Evolutionary conservation across 192 early-diverging fungal genomes (phyloP).

Genomic region (Spizellomyces punctatus): DNA sequence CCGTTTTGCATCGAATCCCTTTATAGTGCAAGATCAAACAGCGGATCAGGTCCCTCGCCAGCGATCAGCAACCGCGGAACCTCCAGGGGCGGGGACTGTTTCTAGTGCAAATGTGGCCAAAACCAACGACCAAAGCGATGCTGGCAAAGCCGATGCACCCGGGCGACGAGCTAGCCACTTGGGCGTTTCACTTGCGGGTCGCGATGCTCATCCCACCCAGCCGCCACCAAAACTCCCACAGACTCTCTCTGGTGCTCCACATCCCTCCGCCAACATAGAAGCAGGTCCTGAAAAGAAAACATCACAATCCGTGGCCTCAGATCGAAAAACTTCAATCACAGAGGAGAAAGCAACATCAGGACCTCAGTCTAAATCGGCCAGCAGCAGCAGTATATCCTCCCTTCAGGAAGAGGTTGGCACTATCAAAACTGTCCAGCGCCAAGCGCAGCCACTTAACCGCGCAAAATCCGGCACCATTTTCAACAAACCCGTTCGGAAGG

Average conservation of each 20-base stretch:
- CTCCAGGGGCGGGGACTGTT: not conserved
- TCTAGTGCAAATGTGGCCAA: not conserved
- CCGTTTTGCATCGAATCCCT: slow-evolving; percentile 38
- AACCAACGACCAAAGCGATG: not conserved
- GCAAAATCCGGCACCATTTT: slow-evolving; percentile 7
- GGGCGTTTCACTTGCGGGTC: not conserved
- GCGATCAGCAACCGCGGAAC: not conserved
- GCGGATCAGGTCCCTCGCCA: not conserved
- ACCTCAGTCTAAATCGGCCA: not conserved
- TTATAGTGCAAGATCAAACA: slow-evolving; percentile 41
- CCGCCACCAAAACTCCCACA: slow-evolving; percentile 2
- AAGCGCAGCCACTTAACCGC: not conserved
- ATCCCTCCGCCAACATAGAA: not conserved
- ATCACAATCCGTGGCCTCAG: not conserved
- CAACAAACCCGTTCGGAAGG: slow-evolving; percentile 50
- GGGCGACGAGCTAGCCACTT: not conserved
- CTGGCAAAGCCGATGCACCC: not conserved
- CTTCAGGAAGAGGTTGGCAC: not conserved
- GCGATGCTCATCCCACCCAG: not conserved
- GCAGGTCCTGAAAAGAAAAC: not conserved
- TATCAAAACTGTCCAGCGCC: not conserved
- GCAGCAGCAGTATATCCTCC: not conserved
- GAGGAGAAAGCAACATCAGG: not conserved
- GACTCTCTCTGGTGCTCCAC: not conserved
- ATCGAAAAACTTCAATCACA: too few species aligned